These are phyloP conservation scores for Penicillium tannophilum DNA, from an alignment of 495 filamentous ascomycete species.

Conservation along the genomic window DNA sequence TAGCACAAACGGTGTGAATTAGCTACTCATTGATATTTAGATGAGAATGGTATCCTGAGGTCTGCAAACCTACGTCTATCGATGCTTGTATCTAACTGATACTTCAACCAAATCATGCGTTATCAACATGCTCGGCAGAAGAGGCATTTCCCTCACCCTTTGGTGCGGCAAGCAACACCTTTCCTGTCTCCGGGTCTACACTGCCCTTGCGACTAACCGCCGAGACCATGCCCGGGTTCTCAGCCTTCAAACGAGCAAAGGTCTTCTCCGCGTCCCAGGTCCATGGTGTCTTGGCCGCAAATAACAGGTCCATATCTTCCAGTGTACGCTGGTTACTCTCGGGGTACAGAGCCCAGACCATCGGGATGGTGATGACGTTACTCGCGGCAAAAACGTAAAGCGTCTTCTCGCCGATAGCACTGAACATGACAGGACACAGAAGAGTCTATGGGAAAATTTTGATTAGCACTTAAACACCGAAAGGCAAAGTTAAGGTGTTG, in stretches of 20 bases:
- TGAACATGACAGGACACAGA: conserved; percentile 66
- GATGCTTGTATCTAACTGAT: no score
- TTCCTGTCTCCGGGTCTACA: conserved; percentile 51
- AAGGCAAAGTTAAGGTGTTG: neutral
- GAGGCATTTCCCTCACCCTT: conserved; percentile 18
- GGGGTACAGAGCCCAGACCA: conserved; percentile 70
- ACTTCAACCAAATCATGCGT: conserved; percentile 9
- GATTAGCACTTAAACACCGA: neutral
- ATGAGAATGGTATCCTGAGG: no score
- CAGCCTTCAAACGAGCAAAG: conserved; percentile 54
- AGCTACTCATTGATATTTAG: no score
- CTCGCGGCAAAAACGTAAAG: conserved; percentile 66
- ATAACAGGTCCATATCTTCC: conserved; percentile 70
- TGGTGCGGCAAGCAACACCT: conserved; percentile 21
- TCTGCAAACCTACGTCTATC: no score
- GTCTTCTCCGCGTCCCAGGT: conserved; percentile 66
- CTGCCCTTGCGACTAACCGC: conserved; percentile 48
- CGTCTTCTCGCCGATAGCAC: conserved; percentile 62
- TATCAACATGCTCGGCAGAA: conserved; percentile 32
- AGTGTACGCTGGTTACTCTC: conserved; percentile 69
- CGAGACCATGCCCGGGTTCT: conserved; percentile 52
- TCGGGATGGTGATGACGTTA: conserved; percentile 64
- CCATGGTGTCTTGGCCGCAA: conserved; percentile 61
- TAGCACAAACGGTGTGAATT: no score
- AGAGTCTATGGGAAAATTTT: conserved; percentile 42